Evolutionary conservation across 805 yeast species (phyloP).

Genomic region (Ogataea paradorogensis): DNA sequence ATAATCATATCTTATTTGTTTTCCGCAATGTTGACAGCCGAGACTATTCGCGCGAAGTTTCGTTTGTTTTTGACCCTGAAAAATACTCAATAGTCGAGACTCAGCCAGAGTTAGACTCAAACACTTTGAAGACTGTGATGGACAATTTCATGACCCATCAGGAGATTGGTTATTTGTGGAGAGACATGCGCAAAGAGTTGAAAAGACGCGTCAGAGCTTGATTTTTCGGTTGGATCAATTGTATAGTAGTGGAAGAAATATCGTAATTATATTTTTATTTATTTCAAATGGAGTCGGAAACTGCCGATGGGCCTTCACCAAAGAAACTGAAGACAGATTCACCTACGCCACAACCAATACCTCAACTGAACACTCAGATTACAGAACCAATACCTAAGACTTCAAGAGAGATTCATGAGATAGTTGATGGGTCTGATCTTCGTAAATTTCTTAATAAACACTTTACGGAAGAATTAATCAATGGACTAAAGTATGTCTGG

Average conservation of each 20-base stretch:
- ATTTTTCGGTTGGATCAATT: background rate
- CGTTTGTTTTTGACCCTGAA: slow-evolving; percentile 41
- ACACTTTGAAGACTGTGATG: slow-evolving; percentile 17
- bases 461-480: slow-evolving; percentile 43
- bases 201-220: slow-evolving; percentile 12
- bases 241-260: slow-evolving; percentile 3
- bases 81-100: slow-evolving; percentile 34
- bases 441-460: slow-evolving; percentile 48
- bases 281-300: slow-evolving; percentile 7
- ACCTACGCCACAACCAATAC: slow-evolving; percentile 26
- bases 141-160: slow-evolving; percentile 25
- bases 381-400: slow-evolving; percentile 12
- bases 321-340: slow-evolving; percentile 21
- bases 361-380: slow-evolving; percentile 18
- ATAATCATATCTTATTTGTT: slow-evolving; percentile 36
- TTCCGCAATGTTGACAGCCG: slow-evolving; percentile 48
- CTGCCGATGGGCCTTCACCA: slow-evolving; percentile 3
- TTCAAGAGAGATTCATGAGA: slow-evolving; percentile 32
- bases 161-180: slow-evolving; percentile 35
- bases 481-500: slow-evolving; percentile 37
- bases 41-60: slow-evolving; percentile 42
- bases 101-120: slow-evolving; percentile 33
- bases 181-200: slow-evolving; percentile 31
- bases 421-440: slow-evolving; percentile 53
- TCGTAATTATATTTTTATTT: background rate